Conservation (phyloP, 768 basidiomycete genomes). For the Scleroderma bovista region DNA sequence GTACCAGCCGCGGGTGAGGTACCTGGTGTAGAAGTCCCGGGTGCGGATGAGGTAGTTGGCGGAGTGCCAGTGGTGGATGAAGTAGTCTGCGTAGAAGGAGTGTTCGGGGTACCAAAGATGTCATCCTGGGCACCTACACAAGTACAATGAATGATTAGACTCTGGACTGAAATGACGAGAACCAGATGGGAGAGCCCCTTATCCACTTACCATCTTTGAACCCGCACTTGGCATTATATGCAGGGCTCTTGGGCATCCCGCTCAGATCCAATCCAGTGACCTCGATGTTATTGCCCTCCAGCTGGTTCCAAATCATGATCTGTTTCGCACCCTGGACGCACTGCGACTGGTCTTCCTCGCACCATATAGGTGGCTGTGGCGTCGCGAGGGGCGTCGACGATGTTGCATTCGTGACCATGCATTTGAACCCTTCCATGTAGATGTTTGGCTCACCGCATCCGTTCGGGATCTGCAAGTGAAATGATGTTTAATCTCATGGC, state of each 20-base stretch:
- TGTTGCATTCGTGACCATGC: constrained; percentile 43
- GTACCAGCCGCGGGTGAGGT: no score
- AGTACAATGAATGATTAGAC: background rate
- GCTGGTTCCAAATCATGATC: constrained; percentile 52
- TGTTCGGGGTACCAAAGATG: background rate
- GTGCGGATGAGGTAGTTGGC: background rate
- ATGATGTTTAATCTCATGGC: background rate
- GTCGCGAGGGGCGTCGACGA: constrained; percentile 35
- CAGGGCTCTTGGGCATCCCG: constrained; percentile 40
- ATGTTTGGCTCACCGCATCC: constrained; percentile 54
- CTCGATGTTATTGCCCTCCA: constrained; percentile 42
- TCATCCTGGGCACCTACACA: constrained; percentile 6
- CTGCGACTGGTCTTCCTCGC: constrained; percentile 37
- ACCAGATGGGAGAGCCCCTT: background rate
- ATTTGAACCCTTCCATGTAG: constrained; percentile 42
- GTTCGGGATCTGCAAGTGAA: constrained; percentile 6
- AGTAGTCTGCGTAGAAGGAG: background rate
- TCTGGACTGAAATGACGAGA: background rate
- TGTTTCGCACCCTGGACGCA: constrained; percentile 50
- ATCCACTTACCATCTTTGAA: constrained; percentile 39
- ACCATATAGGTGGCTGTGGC: constrained; percentile 46
- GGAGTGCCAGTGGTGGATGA: background rate
- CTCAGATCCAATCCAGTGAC: constrained; percentile 36
- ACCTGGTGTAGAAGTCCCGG: no score
- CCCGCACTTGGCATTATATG: constrained; percentile 45